Evolutionary conservation across 1,284 basidiomycete genomes (phyloP).

Genomic region (Pulveroboletus sp.): DNA sequence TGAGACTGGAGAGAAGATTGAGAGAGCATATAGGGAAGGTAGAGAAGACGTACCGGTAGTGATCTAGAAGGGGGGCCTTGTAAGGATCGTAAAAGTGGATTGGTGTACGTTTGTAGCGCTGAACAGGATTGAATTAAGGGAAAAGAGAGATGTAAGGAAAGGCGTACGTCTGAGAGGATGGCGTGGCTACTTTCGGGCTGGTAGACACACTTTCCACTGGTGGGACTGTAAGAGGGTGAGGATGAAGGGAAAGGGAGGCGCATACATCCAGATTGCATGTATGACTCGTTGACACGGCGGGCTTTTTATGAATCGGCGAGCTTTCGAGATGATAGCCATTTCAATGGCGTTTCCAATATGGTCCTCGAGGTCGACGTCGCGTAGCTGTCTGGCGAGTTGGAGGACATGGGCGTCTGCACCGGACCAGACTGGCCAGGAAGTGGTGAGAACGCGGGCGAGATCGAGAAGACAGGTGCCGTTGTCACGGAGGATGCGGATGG

Average conservation of each 20-base stretch:
- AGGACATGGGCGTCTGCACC: slow-evolving; percentile 71
- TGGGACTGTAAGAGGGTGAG: slow-evolving; percentile 6
- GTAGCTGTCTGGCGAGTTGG: slow-evolving; percentile 61
- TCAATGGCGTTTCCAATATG: slow-evolving; percentile 87
- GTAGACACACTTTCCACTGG: slow-evolving; percentile 84
- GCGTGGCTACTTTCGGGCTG: slow-evolving; percentile 83
- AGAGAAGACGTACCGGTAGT: slow-evolving; percentile 65
- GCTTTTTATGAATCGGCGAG: slow-evolving; percentile 85
- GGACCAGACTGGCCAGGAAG: slow-evolving; percentile 83
- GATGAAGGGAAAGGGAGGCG: background rate
- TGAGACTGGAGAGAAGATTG: slow-evolving; percentile 54
- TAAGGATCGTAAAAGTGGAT: slow-evolving; percentile 94
- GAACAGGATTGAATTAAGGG: slow-evolving; percentile 4
- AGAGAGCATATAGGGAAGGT: background rate
- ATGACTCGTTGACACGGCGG: slow-evolving; percentile 87
- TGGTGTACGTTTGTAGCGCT: slow-evolving; percentile 92
- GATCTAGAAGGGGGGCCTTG: slow-evolving; percentile 88
- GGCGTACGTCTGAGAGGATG: slow-evolving; percentile 77
- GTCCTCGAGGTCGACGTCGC: slow-evolving; percentile 73
- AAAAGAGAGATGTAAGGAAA: background rate
- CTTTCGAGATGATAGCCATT: slow-evolving; percentile 82
- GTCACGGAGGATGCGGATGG: slow-evolving; percentile 75
- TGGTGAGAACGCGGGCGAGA: slow-evolving; percentile 78
- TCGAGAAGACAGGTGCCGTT: slow-evolving; percentile 75
- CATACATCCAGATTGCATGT: slow-evolving; percentile 72